phyloP scores from a whole-genome alignment of 192 early-diverging fungal genomes.

The Allomyces macrogynus region DNA sequence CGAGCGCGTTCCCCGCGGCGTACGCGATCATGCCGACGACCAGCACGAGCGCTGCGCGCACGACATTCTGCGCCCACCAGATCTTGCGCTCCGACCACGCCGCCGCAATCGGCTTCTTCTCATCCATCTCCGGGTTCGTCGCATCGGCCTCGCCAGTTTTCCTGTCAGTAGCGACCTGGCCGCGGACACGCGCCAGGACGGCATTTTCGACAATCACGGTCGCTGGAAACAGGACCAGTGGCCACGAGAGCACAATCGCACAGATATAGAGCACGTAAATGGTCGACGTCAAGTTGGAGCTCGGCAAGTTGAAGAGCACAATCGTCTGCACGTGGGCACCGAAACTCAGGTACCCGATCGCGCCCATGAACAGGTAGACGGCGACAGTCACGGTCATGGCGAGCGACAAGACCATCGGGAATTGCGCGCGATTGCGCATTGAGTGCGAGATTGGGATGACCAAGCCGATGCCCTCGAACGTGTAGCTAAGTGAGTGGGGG shows the following conservation, averaged over 20 bases:
- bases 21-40: slow-evolving; percentile 35
- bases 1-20: slow-evolving; percentile 28
- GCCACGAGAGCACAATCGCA: slow-evolving; percentile 56
- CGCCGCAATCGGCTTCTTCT: slow-evolving; percentile 25
- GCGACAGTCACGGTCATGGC: slow-evolving; percentile 20
- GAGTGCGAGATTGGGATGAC: slow-evolving; percentile 34
- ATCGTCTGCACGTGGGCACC: slow-evolving; percentile 48
- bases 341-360: slow-evolving; percentile 43
- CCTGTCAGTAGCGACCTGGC: background rate
- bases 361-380: slow-evolving; percentile 22
- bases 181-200: slow-evolving; percentile 16
- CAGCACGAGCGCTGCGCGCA: slow-evolving; percentile 30
- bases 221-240: slow-evolving; percentile 47
- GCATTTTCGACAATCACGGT: slow-evolving; percentile 49
- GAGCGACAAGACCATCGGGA: slow-evolving; percentile 22
- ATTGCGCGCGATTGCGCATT: slow-evolving; percentile 32
- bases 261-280: slow-evolving; percentile 50
- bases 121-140: slow-evolving; percentile 19
- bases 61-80: slow-evolving; percentile 50
- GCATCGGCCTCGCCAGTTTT: slow-evolving; percentile 29
- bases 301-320: slow-evolving; percentile 47
- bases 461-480: slow-evolving; percentile 1
- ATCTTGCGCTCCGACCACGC: slow-evolving; percentile 23
- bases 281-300: slow-evolving; percentile 20
- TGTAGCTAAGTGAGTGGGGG: too few relatives aligned